Base-by-base conservation (phyloP, 2,329 filamentous ascomycete species). In the Phaeosphaeriaceae sp. region DNA sequence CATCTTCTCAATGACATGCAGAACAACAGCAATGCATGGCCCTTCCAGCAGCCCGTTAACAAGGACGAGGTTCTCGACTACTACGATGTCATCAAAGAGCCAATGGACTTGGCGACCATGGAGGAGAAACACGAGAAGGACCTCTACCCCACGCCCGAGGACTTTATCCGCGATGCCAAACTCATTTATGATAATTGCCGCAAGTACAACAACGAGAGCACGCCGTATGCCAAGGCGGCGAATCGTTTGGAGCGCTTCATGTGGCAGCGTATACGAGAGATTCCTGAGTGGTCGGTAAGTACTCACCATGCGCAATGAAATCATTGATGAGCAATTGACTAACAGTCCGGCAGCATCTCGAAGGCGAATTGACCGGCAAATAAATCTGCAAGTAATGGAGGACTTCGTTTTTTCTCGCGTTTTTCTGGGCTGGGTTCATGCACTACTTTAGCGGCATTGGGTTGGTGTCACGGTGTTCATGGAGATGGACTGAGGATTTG, bases 31-130 rank as follows among this genome's bases (percentile, higher is more conserved):
- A 90, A 91, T 7, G 91, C 93, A 0, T 99, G 95, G 95, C 95
- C 95, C 0, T 99, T 99, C 82, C 85, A 95, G 31, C 87, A 92
- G 24, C 94, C 95, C 0, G 95, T 99, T 66, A 97, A 96, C 76
- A 89, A 90, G 66, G 95, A 99, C 70, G 95, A 98, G 66, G 95
- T 99, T 0, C 89, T 92, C n/a, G 95, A 99, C 77, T 99, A 99
- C 80, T 98, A 98, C 82, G 92, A 97, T 58, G 93, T 98, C 60
- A 99, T 99, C 82, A 93, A 93, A 74, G 91, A 97, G 76, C 95
- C 95, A 36, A 99, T 99, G 95, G 95, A 97, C 74, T 83, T 97
- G 48, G 89, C 87, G 48, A 97, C 93, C 20, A 98, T 99, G 94
- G 95, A 98, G 78, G 88, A 88, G 67, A 96, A 96, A 79, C 89